A percentile compares a stretch with the other conserved stretches of the same genome.
These are phyloP conservation scores for Alternaria atra DNA, from an alignment of 2,329 filamentous ascomycete species.

Conservation along the genomic window DNA sequence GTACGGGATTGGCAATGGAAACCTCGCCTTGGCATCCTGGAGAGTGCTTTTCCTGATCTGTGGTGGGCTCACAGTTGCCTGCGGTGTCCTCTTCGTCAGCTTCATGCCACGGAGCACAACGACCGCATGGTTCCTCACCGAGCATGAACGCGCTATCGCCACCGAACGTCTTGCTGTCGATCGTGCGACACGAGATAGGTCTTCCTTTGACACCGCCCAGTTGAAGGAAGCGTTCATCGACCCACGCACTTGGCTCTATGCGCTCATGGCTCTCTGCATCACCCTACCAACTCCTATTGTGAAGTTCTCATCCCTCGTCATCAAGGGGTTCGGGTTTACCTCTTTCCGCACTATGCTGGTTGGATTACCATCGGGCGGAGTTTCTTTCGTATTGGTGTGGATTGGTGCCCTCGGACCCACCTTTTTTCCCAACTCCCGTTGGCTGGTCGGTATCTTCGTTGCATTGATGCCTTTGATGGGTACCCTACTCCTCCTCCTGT, in stretches of 20 bases:
- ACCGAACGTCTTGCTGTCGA: conserved; percentile 50
- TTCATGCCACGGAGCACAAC: conserved; percentile 59
- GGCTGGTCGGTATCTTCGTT: conserved; percentile 52
- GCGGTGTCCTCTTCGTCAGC: conserved; percentile 58
- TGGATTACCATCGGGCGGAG: conserved; percentile 59
- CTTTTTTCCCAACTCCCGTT: conserved; percentile 54
- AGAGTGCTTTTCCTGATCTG: conserved; percentile 60
- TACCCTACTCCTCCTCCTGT: conserved; percentile 55
- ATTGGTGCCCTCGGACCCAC: conserved; percentile 53
- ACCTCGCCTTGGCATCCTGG: conserved; percentile 56
- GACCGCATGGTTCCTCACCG: conserved; percentile 61
- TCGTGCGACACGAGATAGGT: conserved; percentile 55
- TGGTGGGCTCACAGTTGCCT: conserved; percentile 57
- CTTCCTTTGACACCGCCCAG: conserved; percentile 56
- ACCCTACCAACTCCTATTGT: neutral
- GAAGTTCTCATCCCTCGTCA: conserved; percentile 61
- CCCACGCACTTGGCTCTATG: conserved; percentile 44
- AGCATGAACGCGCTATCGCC: conserved; percentile 55
- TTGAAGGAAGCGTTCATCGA: conserved; percentile 57
- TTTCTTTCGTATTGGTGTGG: conserved; percentile 59
- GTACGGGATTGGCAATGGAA: conserved; percentile 60
- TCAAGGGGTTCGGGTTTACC: conserved; percentile 47
- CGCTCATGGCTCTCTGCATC: neutral
- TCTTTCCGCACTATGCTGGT: conserved; percentile 58
- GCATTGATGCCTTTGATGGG: conserved; percentile 57